Evolutionary conservation across 768 basidiomycete species (phyloP), one percentile per base, ranked within the genome.

Genomic region (Phaeotremella fagi): DNA sequence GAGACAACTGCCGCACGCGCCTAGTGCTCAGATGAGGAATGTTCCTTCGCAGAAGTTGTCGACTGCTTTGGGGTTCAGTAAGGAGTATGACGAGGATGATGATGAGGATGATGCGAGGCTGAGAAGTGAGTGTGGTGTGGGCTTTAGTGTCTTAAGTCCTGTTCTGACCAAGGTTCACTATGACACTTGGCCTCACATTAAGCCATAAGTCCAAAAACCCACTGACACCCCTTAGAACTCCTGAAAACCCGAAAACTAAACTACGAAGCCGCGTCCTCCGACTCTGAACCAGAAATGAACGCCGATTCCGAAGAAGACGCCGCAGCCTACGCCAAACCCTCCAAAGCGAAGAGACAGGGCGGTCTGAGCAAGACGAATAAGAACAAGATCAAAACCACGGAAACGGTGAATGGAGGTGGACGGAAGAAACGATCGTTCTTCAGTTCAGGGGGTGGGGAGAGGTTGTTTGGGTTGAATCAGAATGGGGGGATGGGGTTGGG

Each of bases 11-110:
- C 81, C 80, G 3, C 80, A 82, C 50, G 89, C 88, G 0, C 95
- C 95, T 1, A 88, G 88, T 4, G 88, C 89, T 0, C 84, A 82
- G 41, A 81, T 94, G 79, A 89, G 91, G 22, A 83, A 86, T 45
- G 85, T 89, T 1, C 90, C 91, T 0, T 74, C 80, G 36, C 83
- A 88, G 14, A 52, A 60, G 0, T 38, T 76, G 15, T 68, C 64
- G 3, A 52, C 66, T 43, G 64, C 54, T 18, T 50, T 73, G 60
- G 82, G 82, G 28, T 60, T 94, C 4, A 81, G 60, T 3, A 63
- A 64, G 35, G 51, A 65, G 16, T 52, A 42, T n/a, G 74, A 72
- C 16, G 14, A 54, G 22, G 48, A 36, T 24, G 63, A 67, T 47
- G 57, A 66, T 14, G 73, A 75, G 33, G 76, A 76, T 49, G 78